Base-by-base conservation (phyloP, 2,329 filamentous ascomycete species). In the Botrytis aclada region DNA sequence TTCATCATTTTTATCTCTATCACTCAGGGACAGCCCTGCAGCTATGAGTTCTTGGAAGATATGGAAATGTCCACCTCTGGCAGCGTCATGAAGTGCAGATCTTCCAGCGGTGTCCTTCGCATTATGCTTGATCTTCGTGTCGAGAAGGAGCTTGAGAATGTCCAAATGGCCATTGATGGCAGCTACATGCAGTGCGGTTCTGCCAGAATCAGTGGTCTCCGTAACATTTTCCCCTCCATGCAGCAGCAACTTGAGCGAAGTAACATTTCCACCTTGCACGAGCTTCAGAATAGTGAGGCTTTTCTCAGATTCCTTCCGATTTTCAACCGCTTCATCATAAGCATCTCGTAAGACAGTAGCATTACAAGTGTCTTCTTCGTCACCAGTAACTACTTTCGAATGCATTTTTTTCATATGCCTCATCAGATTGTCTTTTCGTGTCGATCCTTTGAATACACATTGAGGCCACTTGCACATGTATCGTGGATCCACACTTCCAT, bases 381-480 rank as follows among this genome's bases (percentile, higher is more conserved):
- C 5, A n/a, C 4, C n/a, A 5, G 2, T 1, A n/a, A 16, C 25
- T 54, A n/a, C 12, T 0, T 54, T 8, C 3, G 25, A 54, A 7
- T 54, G 25, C 12, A 54, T 7, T 7, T 16, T 54, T n/a, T 3
- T 54, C 47, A 54, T 54, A 16, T 54, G 47, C 25, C 47, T 54
- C 25, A 54, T 0, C 5, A 54, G 12, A n/a, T 54, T 54, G 25
- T 54, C 47, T n/a, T 54, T 54, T 12, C 47, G 47, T 3, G 12
- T 2, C 0, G 25, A 54, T n/a, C 25, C 47, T 54, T 6, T 54
- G 47, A 54, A 54, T 0, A 16, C 5, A n/a, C 47, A 54, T 16
- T 54, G n/a, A 41, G 72, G 70, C 73, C 66, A 74, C 71, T 72
- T 71, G 61, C 75, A 77, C 58, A 75, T 73, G 67, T 73, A 76